Evolutionary conservation across 371 early-diverging fungal species (phyloP).

Genomic region (Smittium mucronatum): DNA sequence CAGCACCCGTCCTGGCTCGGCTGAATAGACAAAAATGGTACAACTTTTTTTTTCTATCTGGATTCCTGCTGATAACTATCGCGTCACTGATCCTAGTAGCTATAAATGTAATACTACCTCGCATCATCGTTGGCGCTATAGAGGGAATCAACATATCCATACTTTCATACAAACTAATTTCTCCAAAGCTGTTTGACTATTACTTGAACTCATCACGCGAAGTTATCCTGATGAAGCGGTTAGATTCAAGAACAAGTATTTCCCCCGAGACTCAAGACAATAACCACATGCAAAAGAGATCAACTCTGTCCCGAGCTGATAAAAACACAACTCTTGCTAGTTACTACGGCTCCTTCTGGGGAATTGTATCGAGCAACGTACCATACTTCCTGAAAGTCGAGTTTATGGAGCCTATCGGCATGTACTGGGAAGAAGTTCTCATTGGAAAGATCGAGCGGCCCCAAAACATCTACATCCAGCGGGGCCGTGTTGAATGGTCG

Average conservation of each 20-base stretch:
- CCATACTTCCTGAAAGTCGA: background rate
- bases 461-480: background rate
- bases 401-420: background rate
- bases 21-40: background rate
- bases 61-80: background rate
- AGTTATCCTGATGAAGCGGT: background rate
- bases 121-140: background rate
- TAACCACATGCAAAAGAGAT: background rate
- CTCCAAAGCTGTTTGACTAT: background rate
- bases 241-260: background rate
- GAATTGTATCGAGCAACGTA: background rate
- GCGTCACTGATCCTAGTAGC: background rate
- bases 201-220: background rate
- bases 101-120: background rate
- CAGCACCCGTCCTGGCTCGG: too few species aligned
- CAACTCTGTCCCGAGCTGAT: background rate
- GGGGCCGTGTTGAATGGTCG: background rate
- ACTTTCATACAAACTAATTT: background rate
- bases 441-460: background rate
- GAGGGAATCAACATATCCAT: background rate
- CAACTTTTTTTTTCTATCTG: background rate
- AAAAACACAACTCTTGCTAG: conserved; percentile 4
- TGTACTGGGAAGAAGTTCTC: conserved; percentile 6
- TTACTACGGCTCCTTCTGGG: conserved; percentile 3
- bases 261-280: background rate